These are phyloP conservation scores for Garcia nutans DNA, from an alignment of 345 rosid genomes.

Conservation along the genomic window DNA sequence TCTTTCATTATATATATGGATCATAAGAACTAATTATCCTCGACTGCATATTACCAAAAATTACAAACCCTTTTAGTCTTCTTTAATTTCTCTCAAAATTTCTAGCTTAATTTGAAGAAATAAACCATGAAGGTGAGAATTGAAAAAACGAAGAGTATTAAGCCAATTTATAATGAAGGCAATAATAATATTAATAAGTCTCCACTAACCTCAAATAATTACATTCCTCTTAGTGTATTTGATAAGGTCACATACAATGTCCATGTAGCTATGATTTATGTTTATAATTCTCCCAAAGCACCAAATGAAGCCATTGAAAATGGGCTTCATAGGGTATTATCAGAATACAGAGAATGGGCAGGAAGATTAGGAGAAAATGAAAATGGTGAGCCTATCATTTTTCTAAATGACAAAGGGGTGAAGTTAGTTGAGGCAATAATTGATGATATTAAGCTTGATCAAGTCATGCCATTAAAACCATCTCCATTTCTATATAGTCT, in stretches of 20 bases:
- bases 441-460: slow-evolving; percentile 21
- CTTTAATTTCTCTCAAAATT: no score
- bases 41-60: no score
- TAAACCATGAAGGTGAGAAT: slow-evolving; percentile 36
- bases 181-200: background rate
- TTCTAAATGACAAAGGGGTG: slow-evolving; percentile 35
- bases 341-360: background rate
- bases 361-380: slow-evolving; percentile 24
- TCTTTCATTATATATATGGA: no score
- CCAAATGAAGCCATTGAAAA: background rate
- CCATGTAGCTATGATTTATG: slow-evolving; percentile 1
- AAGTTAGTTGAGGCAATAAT: slow-evolving; percentile 31
- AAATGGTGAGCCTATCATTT: slow-evolving; percentile 23
- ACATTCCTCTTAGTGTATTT: slow-evolving; percentile 2
- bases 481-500: slow-evolving; percentile 26
- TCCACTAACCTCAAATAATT: background rate
- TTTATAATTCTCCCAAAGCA: background rate
- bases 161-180: slow-evolving; percentile 24
- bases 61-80: no score
- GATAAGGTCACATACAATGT: slow-evolving; percentile 4
- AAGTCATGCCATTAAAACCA: slow-evolving; percentile 26
- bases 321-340: background rate
- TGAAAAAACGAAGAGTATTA: slow-evolving; percentile 22
- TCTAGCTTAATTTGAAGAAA: no score
- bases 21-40: no score